Evolutionary conservation across 176 grass and related monocot species (phyloP).

Genomic region (Cenchrus fungigraminus): DNA sequence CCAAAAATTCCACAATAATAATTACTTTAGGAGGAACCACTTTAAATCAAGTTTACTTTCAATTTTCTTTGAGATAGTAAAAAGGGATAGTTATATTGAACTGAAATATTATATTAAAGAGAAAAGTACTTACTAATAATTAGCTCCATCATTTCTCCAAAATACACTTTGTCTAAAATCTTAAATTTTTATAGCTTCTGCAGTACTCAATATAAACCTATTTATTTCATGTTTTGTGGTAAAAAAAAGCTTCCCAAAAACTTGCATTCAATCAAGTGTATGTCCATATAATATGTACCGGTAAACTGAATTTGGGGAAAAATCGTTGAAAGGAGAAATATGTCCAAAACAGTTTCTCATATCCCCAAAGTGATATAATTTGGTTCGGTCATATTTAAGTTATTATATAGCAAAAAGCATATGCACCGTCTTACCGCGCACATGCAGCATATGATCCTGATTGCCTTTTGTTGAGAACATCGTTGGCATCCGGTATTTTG

Average conservation of each 20-base stretch:
- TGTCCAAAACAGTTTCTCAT: neutral
- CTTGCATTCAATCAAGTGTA: neutral
- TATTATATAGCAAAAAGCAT: neutral
- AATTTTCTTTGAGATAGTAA: neutral
- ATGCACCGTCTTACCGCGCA: slow-evolving; percentile 53
- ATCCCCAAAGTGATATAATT: too few species aligned
- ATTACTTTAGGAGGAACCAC: neutral
- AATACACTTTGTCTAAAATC: neutral
- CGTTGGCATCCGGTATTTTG: slow-evolving; percentile 42
- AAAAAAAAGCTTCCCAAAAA: neutral
- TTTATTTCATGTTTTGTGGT: neutral
- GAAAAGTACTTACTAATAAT: neutral
- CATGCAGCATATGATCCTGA: slow-evolving; percentile 49
- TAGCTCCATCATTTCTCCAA: neutral
- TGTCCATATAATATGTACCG: neutral
- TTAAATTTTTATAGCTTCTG: neutral
- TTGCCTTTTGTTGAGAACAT: slow-evolving; percentile 50
- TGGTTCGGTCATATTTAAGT: neutral
- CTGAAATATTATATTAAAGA: neutral
- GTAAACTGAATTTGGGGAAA: neutral
- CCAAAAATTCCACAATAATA: neutral
- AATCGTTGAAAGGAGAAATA: neutral
- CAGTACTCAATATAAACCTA: neutral
- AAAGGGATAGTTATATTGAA: neutral
- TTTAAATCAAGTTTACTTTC: neutral